phyloP scores from a whole-genome alignment of 2,329 filamentous ascomycete genomes.

The Allantophomopsis lycopodina region DNA sequence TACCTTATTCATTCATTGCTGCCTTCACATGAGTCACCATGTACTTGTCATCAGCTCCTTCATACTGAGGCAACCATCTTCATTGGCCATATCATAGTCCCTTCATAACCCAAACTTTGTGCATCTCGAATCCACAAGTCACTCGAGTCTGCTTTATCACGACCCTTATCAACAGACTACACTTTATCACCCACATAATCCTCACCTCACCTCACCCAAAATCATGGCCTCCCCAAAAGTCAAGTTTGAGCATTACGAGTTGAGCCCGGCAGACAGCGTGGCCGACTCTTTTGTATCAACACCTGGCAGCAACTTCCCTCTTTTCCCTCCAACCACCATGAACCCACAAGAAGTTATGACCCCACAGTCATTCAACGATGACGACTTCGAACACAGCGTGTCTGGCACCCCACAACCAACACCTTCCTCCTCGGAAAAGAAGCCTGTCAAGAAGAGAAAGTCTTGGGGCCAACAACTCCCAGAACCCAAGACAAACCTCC shows the following conservation, averaged over 20 bases:
- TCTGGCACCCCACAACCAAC: slow-evolving; percentile 13
- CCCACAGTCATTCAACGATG: slow-evolving; percentile 17
- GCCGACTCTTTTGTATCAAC: slow-evolving; percentile 19
- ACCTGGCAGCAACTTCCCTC: slow-evolving; percentile 15
- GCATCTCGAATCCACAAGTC: too few relatives aligned
- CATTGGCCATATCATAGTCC: too few relatives aligned
- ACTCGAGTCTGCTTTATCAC: too few relatives aligned
- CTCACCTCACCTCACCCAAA: not conserved
- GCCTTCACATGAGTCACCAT: too few relatives aligned
- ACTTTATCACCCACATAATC: too few relatives aligned
- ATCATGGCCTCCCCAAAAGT: slow-evolving; percentile 12
- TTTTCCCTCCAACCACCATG: slow-evolving; percentile 15
- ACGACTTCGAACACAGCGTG: slow-evolving; percentile 5
- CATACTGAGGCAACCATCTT: too few relatives aligned
- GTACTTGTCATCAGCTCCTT: too few relatives aligned
- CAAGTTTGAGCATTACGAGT: slow-evolving; percentile 19
- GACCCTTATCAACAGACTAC: too few relatives aligned
- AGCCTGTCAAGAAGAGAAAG: slow-evolving; percentile 83
- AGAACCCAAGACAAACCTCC: slow-evolving; percentile 90
- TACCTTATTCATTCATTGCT: too few relatives aligned
- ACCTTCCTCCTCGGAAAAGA: slow-evolving; percentile 37
- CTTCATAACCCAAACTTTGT: too few relatives aligned
- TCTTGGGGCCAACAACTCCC: slow-evolving; percentile 97
- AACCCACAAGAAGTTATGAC: slow-evolving; percentile 15
- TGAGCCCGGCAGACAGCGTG: slow-evolving; percentile 15